Percentiles rank a stretch among this genome's conserved stretches.
Evolutionary conservation across 345 rosid genomes (phyloP).

Genomic region (Pistacia atlantica): DNA sequence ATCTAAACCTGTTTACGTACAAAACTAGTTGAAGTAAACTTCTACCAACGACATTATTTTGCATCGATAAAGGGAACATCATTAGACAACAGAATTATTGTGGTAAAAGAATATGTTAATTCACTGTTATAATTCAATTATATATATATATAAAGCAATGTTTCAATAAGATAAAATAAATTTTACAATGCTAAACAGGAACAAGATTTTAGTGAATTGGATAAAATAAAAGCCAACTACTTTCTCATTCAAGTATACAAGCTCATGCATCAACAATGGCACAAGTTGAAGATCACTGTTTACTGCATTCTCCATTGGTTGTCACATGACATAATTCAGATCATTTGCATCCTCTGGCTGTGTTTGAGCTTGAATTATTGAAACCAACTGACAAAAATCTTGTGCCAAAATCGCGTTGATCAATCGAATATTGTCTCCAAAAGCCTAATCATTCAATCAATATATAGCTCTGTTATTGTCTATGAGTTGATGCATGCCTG

Average conservation of each 20-base stretch:
- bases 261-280: not conserved
- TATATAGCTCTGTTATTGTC: not conserved
- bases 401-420: not conserved
- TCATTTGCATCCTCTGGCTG: not conserved
- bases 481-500: conserved; percentile 65
- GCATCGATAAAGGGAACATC: too few species aligned
- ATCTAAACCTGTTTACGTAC: too few species aligned
- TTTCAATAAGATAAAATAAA: not conserved
- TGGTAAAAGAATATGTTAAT: too few species aligned
- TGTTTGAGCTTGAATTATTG: not conserved
- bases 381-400: not conserved
- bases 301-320: not conserved
- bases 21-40: too few species aligned
- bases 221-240: not conserved
- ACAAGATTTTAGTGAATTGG: not conserved
- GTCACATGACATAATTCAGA: not conserved
- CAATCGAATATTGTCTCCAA: not conserved
- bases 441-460: not conserved
- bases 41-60: too few species aligned
- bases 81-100: too few species aligned
- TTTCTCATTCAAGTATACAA: not conserved
- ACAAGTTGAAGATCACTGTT: not conserved
- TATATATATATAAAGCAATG: too few species aligned
- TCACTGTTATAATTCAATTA: too few species aligned
- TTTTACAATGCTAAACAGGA: not conserved